These are phyloP conservation scores for Metschnikowia matae DNA, from an alignment of 805 yeast genomes.

Conservation along the genomic window DNA sequence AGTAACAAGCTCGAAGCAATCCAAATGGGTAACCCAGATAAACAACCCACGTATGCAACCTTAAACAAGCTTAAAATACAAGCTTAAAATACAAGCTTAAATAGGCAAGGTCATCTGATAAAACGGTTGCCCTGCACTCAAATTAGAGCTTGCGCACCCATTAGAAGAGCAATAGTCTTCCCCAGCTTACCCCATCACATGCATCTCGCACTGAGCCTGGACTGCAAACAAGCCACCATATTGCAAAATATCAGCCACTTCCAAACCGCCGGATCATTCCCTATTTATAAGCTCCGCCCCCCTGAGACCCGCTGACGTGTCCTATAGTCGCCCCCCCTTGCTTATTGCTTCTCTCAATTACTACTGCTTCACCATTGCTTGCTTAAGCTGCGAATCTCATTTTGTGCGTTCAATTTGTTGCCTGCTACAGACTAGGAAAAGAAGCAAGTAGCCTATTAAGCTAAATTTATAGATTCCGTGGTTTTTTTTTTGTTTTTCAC, in stretches of 20 bases:
- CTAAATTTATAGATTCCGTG: not conserved
- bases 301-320: not conserved
- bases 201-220: not conserved
- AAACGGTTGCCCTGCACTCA: not conserved
- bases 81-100: not conserved
- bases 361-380: not conserved
- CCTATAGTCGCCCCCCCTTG: not conserved
- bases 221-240: not conserved
- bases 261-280: not conserved
- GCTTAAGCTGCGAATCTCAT: slow-evolving; percentile 4
- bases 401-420: not conserved
- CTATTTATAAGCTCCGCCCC: not conserved
- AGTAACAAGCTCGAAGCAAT: too few relatives aligned
- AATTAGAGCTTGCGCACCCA: not conserved
- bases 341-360: not conserved
- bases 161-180: not conserved
- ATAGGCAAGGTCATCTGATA: not conserved
- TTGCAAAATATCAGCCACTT: not conserved
- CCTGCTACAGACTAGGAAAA: not conserved
- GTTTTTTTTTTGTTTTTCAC: too few relatives aligned
- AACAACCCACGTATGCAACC: not conserved
- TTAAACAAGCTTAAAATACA: not conserved
- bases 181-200: slow-evolving; percentile 3
- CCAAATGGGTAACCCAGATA: too few relatives aligned
- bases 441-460: not conserved